These are phyloP conservation scores for Diaporthe longicolla DNA, from an alignment of 2,329 filamentous ascomycete genomes.

Conservation along the genomic window DNA sequence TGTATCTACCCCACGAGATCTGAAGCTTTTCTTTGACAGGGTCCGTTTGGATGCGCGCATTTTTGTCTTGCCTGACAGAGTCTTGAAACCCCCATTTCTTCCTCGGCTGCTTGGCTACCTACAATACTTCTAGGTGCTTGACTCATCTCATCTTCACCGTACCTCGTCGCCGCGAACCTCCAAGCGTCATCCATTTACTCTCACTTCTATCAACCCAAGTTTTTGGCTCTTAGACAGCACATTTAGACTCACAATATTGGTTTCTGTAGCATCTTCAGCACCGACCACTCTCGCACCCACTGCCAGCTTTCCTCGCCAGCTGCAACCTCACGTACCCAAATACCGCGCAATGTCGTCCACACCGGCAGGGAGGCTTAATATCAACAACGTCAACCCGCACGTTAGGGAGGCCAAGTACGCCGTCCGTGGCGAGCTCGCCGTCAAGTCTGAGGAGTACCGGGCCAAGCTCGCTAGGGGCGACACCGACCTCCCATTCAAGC, in stretches of 20 bases:
- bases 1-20: conserved; percentile 29
- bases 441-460: conserved; percentile 93
- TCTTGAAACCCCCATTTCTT: conserved; percentile 15
- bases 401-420: conserved; percentile 93
- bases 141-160: conserved; percentile 15
- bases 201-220: neutral
- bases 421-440: conserved; percentile 94
- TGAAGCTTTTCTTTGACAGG: conserved; percentile 6
- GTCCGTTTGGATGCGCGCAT: conserved; percentile 26
- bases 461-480: conserved; percentile 75
- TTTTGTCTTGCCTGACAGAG: conserved; percentile 14
- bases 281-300: conserved; percentile 33
- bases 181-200: conserved; percentile 15
- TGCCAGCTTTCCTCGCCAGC: conserved; percentile 41
- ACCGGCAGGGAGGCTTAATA: conserved; percentile 68
- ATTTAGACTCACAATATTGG: conserved; percentile 6
- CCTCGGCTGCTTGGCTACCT: conserved; percentile 23
- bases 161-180: neutral
- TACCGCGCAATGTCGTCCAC: conserved; percentile 55
- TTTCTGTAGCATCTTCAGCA: conserved; percentile 39
- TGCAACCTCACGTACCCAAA: conserved; percentile 38
- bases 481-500: conserved; percentile 81
- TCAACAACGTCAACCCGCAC: conserved; percentile 93
- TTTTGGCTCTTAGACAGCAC: neutral
- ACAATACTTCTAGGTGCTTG: neutral